Base-by-base conservation (phyloP, 139 green algal genomes). In the Deuterostichococcus epilithicus region DNA sequence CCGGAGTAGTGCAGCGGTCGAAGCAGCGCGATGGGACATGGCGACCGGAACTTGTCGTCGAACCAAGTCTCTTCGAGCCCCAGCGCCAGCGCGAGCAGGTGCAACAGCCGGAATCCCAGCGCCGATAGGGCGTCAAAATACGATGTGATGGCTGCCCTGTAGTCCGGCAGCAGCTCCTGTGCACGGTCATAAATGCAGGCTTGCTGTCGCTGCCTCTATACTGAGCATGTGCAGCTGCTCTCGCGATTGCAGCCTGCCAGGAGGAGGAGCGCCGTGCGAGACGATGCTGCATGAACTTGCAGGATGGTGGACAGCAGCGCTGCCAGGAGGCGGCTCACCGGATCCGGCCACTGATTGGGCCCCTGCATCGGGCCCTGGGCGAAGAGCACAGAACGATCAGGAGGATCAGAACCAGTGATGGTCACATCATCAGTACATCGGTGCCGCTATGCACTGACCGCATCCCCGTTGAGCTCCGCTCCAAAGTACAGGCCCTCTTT, bases 401-500 rank as follows among this genome's bases (percentile, higher is more conserved):
- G 8, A 13, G n/a, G n/a, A n/a, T n/a, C n/a, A n/a, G n/a, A n/a
- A n/a, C n/a, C n/a, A n/a, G n/a, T n/a, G n/a, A n/a, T n/a, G n/a
- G n/a, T n/a, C n/a, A n/a, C n/a, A n/a, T n/a, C n/a, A n/a, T n/a
- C n/a, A n/a, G n/a, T n/a, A n/a, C n/a, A n/a, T n/a, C n/a, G n/a
- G n/a, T n/a, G n/a, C n/a, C n/a, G n/a, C 44, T 66, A 33, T 23
- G 38, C 35, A 1, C 81, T 86, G 72, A 96, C 86, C 15, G 79
- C 76, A 66, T 78, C 78, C 60, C 76, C 36, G 10, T 81, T n/a
- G n/a, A 93, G 76, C 47, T 93, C 84, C 30, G 88, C 68, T 0
- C 91, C 88, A 78, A 93, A 94, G 82, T 96, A 94, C 63, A 92
- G 87, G 35, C 93, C 92, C 79, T 98, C 94, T 72, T 98, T 97